Base-by-base conservation (phyloP, 345 rosid species). In the Salix suchowensis region DNA sequence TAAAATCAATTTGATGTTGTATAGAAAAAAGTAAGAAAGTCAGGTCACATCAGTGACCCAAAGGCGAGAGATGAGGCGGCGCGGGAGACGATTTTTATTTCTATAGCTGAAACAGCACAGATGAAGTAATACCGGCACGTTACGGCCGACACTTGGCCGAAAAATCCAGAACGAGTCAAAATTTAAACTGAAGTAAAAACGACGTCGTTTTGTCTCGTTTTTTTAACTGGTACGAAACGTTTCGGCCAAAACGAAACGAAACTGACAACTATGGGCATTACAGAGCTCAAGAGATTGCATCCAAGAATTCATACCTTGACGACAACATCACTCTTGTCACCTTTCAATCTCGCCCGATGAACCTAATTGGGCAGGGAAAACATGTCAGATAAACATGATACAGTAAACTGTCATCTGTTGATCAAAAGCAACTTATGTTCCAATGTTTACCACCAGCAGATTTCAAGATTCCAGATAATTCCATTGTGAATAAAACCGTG, bases 271-370 rank as follows among this genome's bases (percentile, higher is more conserved):
- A 36, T 36, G 7, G 1, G 0, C 37, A 67, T 30, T 50, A 23
- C 24, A 23, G 68, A 54, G 81, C 71, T 71, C 15, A 42, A 74
- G 68, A 72, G 44, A 66, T 77, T 71, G 71, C 48, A 72, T 32
- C 32, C 44, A 77, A 69, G 32, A 74, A 60, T 44, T 72, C 87
- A 87, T 82, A 91, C 98, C 96, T 95, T 95, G 69, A 95, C 97
- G 78, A 85, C 97, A 79, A 93, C 91, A 82, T 95, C 91, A 75
- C 26, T 84, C 82, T 87, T 83, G 72, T 85, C 83, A 50, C 97
- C 97, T 83, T 80, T 90, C 74, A 95, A 81, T 85, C 88, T 93
- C 73, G 98, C 98, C 74, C 78, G 86, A 76, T 95, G 98, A 79
- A 95, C 98, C 97, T 94, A 78, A 81, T 82, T 68, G 30, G 74